Conservation (phyloP, 2,329 filamentous ascomycete species). For the Pestalotiopsis sp. region DNA sequence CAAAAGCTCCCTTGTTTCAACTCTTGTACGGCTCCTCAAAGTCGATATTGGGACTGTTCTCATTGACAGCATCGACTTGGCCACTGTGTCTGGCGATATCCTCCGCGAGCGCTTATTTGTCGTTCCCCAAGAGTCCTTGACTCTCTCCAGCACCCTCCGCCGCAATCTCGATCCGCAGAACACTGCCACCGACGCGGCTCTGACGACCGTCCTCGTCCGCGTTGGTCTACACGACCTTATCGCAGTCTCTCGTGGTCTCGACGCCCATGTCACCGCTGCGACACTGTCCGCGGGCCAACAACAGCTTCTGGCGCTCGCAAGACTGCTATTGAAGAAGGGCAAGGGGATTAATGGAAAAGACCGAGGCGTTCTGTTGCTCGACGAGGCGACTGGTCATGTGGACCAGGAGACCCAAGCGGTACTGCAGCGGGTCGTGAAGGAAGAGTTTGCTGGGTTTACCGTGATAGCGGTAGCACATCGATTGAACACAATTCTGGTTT, state of each 20-base stretch:
- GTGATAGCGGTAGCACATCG: constrained; percentile 3
- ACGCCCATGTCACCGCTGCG: neutral
- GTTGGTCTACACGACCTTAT: neutral
- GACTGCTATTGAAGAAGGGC: neutral
- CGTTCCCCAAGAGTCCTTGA: constrained; percentile 3
- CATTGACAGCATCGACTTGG: constrained; percentile 1
- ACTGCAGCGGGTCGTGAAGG: neutral
- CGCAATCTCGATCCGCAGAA: neutral
- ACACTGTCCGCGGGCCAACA: constrained; percentile 6
- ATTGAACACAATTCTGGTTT: neutral
- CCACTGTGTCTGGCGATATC: neutral
- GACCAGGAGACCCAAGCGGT: neutral
- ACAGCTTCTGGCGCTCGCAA: constrained; percentile 4
- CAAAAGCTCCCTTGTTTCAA: constrained; percentile 3
- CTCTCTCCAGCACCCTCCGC: neutral
- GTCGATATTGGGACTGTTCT: neutral
- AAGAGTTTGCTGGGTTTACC: neutral
- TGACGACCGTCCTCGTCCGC: constrained; percentile 23
- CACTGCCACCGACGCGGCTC: constrained; percentile 31
- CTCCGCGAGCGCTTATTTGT: neutral
- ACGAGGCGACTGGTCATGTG: constrained; percentile 2
- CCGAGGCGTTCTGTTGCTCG: neutral
- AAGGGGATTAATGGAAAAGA: neutral
- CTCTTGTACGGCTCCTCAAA: neutral
- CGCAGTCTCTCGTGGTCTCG: neutral